A percentile compares a stretch with the other conserved stretches of the same genome.
phyloP scores from a whole-genome alignment of 257 asterid species.

The Forsythia viridissima region DNA sequence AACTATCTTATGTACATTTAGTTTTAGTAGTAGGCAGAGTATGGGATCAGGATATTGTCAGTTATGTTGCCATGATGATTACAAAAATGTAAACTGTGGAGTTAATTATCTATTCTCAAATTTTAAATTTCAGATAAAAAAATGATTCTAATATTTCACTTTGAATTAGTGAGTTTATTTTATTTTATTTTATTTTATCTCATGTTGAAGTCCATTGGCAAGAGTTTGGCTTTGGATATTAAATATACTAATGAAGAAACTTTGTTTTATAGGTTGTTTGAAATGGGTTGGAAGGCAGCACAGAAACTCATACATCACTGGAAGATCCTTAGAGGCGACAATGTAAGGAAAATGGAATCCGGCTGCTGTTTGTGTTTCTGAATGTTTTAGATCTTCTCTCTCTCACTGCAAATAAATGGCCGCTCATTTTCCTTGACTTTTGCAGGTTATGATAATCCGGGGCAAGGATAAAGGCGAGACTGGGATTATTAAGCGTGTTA shows the following conservation, averaged over 20 bases:
- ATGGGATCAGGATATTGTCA: neutral
- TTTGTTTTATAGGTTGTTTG: conserved; percentile 1
- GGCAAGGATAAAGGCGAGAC: conserved; percentile 97
- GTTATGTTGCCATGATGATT: neutral
- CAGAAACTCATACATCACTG: conserved; percentile 88
- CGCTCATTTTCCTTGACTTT: neutral
- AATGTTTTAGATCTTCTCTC: neutral
- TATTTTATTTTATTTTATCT: neutral
- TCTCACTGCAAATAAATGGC: neutral
- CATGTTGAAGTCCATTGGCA: neutral
- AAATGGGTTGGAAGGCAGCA: conserved; percentile 96
- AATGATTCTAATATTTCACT: neutral
- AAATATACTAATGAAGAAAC: neutral
- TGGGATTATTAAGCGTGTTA: conserved; percentile 73
- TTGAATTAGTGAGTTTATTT: no score
- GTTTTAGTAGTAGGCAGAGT: neutral
- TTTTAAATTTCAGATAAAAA: neutral
- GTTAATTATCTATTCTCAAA: neutral
- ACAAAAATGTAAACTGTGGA: neutral
- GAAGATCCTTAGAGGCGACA: conserved; percentile 92
- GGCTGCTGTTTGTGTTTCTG: neutral
- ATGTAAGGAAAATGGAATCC: conserved; percentile 48
- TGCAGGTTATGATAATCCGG: conserved; percentile 87
- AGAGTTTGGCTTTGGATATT: neutral
- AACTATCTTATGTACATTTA: neutral